Percentiles rank a stretch among this genome's conserved stretches.
Evolutionary conservation across 1,284 basidiomycete genomes (phyloP).

Genomic region (Xerocomus cyaneibrunnescens): DNA sequence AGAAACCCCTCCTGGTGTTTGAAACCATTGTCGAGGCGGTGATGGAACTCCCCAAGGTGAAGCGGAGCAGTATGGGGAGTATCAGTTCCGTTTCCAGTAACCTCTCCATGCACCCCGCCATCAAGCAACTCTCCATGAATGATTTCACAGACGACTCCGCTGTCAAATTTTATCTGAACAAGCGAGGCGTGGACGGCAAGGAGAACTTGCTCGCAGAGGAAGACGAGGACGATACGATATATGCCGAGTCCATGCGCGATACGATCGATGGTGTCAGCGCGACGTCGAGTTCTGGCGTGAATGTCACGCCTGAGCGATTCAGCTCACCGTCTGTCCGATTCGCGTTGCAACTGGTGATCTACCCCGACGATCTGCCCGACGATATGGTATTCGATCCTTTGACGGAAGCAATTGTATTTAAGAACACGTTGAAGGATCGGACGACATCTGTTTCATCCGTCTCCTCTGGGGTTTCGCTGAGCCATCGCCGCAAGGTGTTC

Average conservation of each 20-base stretch:
- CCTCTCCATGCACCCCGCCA: slow-evolving; percentile 90
- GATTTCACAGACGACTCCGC: slow-evolving; percentile 96
- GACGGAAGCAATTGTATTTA: slow-evolving; percentile 89
- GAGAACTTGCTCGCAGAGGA: slow-evolving; percentile 31
- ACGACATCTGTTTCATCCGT: slow-evolving; percentile 42
- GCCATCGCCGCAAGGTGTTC: slow-evolving; percentile 72
- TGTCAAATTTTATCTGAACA: slow-evolving; percentile 94
- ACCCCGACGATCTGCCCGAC: slow-evolving; percentile 88
- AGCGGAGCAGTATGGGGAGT: slow-evolving; percentile 89
- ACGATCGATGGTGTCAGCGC: slow-evolving; percentile 39
- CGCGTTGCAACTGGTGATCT: slow-evolving; percentile 82
- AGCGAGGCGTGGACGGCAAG: slow-evolving; percentile 42
- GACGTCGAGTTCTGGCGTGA: slow-evolving; percentile 43
- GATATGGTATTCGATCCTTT: slow-evolving; percentile 91
- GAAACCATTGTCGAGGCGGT: slow-evolving; percentile 79
- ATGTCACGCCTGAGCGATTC: slow-evolving; percentile 68
- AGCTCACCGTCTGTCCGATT: slow-evolving; percentile 81
- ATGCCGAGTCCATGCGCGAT: slow-evolving; percentile 38
- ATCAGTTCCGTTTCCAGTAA: slow-evolving; percentile 92
- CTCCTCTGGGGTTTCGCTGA: slow-evolving; percentile 56
- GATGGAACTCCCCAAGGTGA: slow-evolving; percentile 83
- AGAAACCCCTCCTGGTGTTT: slow-evolving; percentile 85
- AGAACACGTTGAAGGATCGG: slow-evolving; percentile 60
- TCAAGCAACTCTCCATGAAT: slow-evolving; percentile 90
- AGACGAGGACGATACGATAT: slow-evolving; percentile 51